A percentile compares a stretch with the other conserved stretches of the same genome.
phyloP scores from a whole-genome alignment of 2,329 filamentous ascomycete species.

The Xylariaceae sp. region DNA sequence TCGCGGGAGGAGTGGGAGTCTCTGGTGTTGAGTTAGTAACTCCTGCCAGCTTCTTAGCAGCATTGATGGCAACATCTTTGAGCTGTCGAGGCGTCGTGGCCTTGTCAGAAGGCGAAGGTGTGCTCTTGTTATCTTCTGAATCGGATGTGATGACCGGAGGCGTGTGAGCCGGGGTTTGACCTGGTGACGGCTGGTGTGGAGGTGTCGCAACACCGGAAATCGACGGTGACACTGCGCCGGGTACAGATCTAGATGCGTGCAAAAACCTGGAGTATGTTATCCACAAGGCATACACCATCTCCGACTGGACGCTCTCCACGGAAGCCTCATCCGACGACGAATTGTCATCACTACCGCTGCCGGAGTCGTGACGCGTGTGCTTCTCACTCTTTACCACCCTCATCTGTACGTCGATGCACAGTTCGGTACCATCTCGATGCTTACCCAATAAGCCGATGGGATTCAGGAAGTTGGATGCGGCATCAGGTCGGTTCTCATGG shows the following conservation, averaged over 20 bases:
- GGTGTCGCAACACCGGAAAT: conserved; percentile 64
- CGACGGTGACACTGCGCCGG: conserved; percentile 54
- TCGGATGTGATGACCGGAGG: conserved; percentile 54
- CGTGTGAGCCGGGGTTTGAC: conserved; percentile 58
- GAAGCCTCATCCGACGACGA: conserved; percentile 36
- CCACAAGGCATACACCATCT: conserved; percentile 93
- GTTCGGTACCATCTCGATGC: conserved; percentile 84
- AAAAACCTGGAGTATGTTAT: conserved; percentile 93
- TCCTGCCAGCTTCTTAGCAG: conserved; percentile 49
- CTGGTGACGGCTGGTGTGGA: conserved; percentile 71
- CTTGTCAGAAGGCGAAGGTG: conserved; percentile 31
- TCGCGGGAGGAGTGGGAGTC: conserved; percentile 28
- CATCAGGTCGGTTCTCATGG: conserved; percentile 75
- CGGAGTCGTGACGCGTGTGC: conserved; percentile 38
- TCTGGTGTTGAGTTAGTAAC: conserved; percentile 24
- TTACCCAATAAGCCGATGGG: conserved; percentile 79
- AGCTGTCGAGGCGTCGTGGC: conserved; percentile 51
- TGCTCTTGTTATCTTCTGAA: conserved; percentile 42
- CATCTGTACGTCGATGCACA: conserved; percentile 95
- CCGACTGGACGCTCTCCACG: conserved; percentile 52
- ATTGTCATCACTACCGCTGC: conserved; percentile 30
- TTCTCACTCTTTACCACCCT: conserved; percentile 88
- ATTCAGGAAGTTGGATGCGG: conserved; percentile 70
- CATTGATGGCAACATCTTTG: conserved; percentile 51
- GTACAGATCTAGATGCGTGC: conserved; percentile 62